These are phyloP conservation scores for Macrolepiota dolichaula DNA, from an alignment of 768 basidiomycete genomes.

Conservation along the genomic window DNA sequence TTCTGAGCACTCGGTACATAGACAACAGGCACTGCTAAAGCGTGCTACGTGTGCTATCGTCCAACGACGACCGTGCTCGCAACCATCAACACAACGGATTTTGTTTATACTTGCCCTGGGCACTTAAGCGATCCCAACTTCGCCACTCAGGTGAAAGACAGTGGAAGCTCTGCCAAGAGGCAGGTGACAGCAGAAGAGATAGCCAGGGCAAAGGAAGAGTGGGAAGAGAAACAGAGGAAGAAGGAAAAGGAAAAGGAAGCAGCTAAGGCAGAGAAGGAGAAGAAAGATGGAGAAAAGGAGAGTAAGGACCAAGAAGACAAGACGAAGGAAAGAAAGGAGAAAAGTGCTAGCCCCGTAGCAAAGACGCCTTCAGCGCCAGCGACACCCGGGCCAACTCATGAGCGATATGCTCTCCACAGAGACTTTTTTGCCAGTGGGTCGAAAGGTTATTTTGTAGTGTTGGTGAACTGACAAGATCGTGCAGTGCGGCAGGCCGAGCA, in stretches of 20 bases:
- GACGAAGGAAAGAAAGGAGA: constrained; percentile 26
- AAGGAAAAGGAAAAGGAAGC: constrained; percentile 52
- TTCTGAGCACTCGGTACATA: constrained; percentile 27
- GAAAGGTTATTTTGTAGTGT: neutral
- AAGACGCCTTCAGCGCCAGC: constrained; percentile 26
- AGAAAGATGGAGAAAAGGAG: constrained; percentile 30
- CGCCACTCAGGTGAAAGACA: constrained; percentile 46
- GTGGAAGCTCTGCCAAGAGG: constrained; percentile 31
- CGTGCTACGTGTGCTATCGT: constrained; percentile 77
- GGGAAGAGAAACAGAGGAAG: constrained; percentile 71
- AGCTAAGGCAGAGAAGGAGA: constrained; percentile 39
- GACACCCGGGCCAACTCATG: constrained; percentile 49
- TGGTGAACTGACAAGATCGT: neutral
- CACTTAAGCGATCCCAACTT: constrained; percentile 84
- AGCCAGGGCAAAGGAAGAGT: constrained; percentile 73
- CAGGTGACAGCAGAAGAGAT: constrained; percentile 67
- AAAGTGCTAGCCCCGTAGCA: constrained; percentile 23
- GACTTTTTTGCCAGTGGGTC: constrained; percentile 64
- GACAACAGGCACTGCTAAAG: constrained; percentile 74
- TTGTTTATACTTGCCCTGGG: constrained; percentile 78
- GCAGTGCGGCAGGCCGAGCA: constrained; percentile 75
- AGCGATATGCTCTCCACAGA: constrained; percentile 78
- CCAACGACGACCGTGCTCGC: constrained; percentile 84
- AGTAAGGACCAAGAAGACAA: constrained; percentile 29
- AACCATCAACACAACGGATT: constrained; percentile 79